Evolutionary conservation across 441 rosid genomes (phyloP), one percentile per base, ranked within the genome.

Genomic region (Brassica balearica): DNA sequence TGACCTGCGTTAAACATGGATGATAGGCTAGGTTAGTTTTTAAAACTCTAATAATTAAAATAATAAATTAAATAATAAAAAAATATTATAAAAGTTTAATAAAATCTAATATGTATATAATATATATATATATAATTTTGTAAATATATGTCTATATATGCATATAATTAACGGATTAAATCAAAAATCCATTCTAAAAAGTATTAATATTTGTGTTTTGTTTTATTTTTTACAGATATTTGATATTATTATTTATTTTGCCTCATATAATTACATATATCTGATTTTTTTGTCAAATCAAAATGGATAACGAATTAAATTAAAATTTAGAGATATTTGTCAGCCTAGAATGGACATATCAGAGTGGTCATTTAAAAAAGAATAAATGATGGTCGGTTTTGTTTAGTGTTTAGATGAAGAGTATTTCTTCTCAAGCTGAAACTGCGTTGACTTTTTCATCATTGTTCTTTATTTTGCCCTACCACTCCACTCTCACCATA

Each of bases 381-480:
- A 60, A 23, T 4, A 22, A 6, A 59, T 12, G 65, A n/a, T 62
- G 19, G 66, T 62, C 17, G 66, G 59, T 36, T 70, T 29, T 63
- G 64, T 17, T 36, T 53, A 14, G 32, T 51, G 34, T 53, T 53
- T 51, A 36, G 6, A 41, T 25, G 59, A 64, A 32, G 51, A 71
- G 17, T 64, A 64, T 38, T 71, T 55, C 34, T 65, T 12, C 48
- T 64, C 25, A 17, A 58, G 60, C 34, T 64, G 19, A 71, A 71
- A 56, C 60, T 65, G n/a, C 51, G 72, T 20, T 29, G 34, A 29
- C 34, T 29, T 29, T 29, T 36, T 63, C 48, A 46, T 70, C 66
- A 77, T 64, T 53, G 43, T 70, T 55, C 43, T 23, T 53, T 53
- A 34, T 76, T 68, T 61, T 76, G 63, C 65, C 71, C 75, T 64